Conservation (phyloP, 2,329 filamentous ascomycete species). For the Grosmannia penicillata region DNA sequence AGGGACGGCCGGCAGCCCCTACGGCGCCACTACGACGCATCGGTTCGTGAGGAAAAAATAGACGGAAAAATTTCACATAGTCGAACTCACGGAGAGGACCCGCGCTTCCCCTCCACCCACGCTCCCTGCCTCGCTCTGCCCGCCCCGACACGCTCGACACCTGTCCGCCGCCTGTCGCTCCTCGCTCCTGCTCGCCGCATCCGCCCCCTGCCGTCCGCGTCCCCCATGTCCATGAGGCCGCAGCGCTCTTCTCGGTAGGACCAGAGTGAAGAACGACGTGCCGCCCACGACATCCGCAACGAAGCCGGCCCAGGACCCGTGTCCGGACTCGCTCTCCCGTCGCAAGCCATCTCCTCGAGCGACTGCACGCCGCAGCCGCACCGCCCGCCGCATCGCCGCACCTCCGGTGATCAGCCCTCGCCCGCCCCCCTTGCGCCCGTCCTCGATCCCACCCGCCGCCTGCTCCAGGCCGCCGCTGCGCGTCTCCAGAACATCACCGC, state of each 20-base stretch:
- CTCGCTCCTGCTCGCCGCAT: neutral
- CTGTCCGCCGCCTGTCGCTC: too few relatives aligned
- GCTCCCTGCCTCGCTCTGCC: neutral
- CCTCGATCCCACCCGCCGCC: neutral
- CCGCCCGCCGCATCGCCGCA: neutral
- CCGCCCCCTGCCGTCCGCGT: neutral
- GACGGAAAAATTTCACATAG: constrained; percentile 2
- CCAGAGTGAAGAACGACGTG: constrained; percentile 2
- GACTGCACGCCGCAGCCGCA: neutral
- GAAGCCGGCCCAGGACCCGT: neutral
- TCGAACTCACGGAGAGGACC: neutral
- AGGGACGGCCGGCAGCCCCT: too few relatives aligned
- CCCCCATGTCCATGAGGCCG: neutral
- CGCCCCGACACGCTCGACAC: neutral
- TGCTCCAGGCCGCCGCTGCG: neutral
- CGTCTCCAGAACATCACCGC: neutral
- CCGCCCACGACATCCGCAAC: neutral
- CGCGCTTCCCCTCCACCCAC: neutral
- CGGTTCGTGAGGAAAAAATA: neutral
- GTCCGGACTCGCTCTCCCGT: neutral
- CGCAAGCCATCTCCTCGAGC: neutral
- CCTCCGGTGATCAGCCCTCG: too few relatives aligned
- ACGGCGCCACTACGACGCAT: too few relatives aligned
- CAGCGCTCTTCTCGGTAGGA: constrained; percentile 2
- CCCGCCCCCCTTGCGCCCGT: neutral